These are phyloP conservation scores for Geotrichum restrictum DNA, from an alignment of 1,139 yeast genomes.

Conservation along the genomic window DNA sequence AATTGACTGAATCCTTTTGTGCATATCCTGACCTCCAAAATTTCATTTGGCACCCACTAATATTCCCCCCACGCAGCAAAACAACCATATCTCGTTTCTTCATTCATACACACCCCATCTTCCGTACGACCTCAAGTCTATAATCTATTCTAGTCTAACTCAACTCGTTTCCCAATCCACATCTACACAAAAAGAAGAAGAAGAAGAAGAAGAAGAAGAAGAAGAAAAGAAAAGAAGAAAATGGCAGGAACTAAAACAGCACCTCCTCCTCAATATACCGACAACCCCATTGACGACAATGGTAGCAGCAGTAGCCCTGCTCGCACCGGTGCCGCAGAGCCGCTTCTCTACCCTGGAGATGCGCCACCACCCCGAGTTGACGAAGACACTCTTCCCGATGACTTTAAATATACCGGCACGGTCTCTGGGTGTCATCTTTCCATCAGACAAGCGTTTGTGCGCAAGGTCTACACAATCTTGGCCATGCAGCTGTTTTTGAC, in stretches of 20 bases:
- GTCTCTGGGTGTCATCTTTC: slow-evolving; percentile 76
- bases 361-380: slow-evolving; percentile 20
- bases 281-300: not conserved
- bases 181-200: no score
- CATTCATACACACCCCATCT: no score
- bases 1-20: no score
- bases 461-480: slow-evolving; percentile 74
- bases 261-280: slow-evolving; percentile 22
- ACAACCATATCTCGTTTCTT: no score
- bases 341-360: slow-evolving; percentile 20
- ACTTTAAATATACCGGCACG: slow-evolving; percentile 75
- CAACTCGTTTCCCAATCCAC: no score
- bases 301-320: not conserved
- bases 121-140: no score
- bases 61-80: no score
- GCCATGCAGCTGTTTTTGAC: slow-evolving; percentile 63
- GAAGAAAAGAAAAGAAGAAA: not conserved
- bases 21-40: no score
- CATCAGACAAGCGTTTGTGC: slow-evolving; percentile 68
- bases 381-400: slow-evolving; percentile 49
- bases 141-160: no score
- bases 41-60: no score
- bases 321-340: slow-evolving; percentile 18
- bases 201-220: no score
- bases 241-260: slow-evolving; percentile 6